Evolutionary conservation across 805 yeast genomes (phyloP).

Genomic region (Lachancea thermotolerans): DNA sequence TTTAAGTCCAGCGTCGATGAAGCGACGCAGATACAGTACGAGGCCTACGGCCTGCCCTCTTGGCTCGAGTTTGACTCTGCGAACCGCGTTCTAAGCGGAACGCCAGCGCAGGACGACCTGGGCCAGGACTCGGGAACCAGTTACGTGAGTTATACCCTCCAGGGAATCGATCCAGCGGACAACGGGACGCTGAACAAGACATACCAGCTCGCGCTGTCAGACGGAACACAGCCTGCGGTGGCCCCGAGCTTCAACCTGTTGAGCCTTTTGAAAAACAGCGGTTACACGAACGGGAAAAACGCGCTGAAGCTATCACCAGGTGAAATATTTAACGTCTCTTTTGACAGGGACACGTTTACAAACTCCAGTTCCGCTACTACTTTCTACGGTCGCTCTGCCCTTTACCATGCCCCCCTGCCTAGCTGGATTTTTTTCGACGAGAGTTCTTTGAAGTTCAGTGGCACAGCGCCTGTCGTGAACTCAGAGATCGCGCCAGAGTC

Average conservation of each 20-base stretch:
- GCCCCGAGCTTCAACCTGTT: conserved; percentile 36
- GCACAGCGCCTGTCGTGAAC: conserved; percentile 82
- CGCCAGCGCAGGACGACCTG: conserved; percentile 37
- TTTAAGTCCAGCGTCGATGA: conserved; percentile 41
- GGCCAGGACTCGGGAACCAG: conserved; percentile 38
- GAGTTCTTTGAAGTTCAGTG: conserved; percentile 59
- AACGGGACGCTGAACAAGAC: conserved; percentile 36
- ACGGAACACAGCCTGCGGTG: conserved; percentile 38
- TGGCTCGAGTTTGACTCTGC: conserved; percentile 73
- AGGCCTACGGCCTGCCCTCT: conserved; percentile 53
- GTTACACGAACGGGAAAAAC: conserved; percentile 68
- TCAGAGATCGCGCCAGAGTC: conserved; percentile 85
- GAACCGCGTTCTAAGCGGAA: conserved; percentile 61
- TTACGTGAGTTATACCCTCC: conserved; percentile 43
- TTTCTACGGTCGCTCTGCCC: conserved; percentile 70
- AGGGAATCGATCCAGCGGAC: conserved; percentile 61
- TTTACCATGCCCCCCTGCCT: conserved; percentile 81
- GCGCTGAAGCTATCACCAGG: conserved; percentile 74
- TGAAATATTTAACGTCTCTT: conserved; percentile 54
- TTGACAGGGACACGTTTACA: conserved; percentile 55
- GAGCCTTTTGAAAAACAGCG: conserved; percentile 52
- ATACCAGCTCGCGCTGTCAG: conserved; percentile 44
- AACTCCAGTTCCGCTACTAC: conserved; percentile 42
- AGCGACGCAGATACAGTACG: conserved; percentile 43
- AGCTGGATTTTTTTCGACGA: conserved; percentile 76